Percentiles rank a stretch among this genome's conserved stretches.
Conservation (phyloP, 768 basidiomycete species). For the Boletus barrowsii region DNA sequence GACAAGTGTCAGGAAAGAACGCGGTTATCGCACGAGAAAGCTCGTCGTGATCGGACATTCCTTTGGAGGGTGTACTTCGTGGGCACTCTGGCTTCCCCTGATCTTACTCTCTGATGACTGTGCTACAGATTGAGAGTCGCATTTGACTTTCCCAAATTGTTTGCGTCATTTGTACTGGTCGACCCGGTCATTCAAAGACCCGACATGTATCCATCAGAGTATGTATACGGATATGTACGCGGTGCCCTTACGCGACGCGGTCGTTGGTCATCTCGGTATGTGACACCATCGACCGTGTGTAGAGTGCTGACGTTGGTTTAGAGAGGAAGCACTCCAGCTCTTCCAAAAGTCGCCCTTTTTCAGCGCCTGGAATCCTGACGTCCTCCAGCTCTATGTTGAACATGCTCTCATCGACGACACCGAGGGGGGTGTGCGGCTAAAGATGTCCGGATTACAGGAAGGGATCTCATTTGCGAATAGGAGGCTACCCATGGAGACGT, state of each 20-base stretch:
- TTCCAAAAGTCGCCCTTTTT: conserved; percentile 66
- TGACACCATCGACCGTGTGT: not conserved
- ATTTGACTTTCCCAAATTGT: conserved; percentile 58
- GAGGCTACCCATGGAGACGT: conserved; percentile 20
- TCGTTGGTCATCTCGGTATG: conserved; percentile 61
- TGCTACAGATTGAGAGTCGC: conserved; percentile 59
- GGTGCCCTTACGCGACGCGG: conserved; percentile 59
- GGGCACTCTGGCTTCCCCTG: conserved; percentile 28
- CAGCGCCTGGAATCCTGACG: conserved; percentile 61
- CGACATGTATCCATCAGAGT: not conserved
- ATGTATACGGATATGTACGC: conserved; percentile 14
- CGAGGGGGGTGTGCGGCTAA: conserved; percentile 49
- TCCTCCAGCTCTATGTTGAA: conserved; percentile 58
- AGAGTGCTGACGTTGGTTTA: conserved; percentile 19
- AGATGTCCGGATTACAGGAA: conserved; percentile 66
- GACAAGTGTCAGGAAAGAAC: conserved; percentile 37
- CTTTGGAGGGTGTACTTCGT: conserved; percentile 78
- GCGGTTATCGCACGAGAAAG: conserved; percentile 52
- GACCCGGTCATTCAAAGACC: conserved; percentile 67
- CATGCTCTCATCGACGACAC: conserved; percentile 43
- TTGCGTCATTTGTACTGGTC: conserved; percentile 67
- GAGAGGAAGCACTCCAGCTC: conserved; percentile 55
- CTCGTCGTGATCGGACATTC: conserved; percentile 80
- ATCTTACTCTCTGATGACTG: not conserved
- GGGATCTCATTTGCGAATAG: conserved; percentile 56